Conservation (phyloP, 2,329 filamentous ascomycete species). For the Pseudogymnoascus verrucosus region DNA sequence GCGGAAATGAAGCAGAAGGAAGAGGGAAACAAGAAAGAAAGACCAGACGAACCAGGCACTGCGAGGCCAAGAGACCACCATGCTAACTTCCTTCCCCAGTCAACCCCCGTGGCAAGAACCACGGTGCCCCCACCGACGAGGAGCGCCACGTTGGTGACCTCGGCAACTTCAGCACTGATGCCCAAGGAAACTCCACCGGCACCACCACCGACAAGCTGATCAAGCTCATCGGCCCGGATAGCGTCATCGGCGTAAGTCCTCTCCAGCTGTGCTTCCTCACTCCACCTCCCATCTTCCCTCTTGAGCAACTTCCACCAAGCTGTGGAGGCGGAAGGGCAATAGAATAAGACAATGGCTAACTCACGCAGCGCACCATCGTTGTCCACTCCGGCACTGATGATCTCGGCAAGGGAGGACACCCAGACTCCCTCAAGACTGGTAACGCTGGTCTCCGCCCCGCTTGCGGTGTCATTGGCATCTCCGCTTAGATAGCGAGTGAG, state of each 20-base stretch:
- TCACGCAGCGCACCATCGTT: conserved; percentile 74
- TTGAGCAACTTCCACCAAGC: background rate
- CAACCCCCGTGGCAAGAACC: conserved; percentile 90
- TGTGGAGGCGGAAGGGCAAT: background rate
- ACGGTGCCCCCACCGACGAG: conserved; percentile 77
- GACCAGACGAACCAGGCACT: background rate
- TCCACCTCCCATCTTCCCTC: background rate
- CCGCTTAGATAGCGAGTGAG: conserved; percentile 46
- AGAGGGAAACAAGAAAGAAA: background rate
- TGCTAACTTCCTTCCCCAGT: conserved; percentile 43
- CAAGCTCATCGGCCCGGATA: conserved; percentile 94
- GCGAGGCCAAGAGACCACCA: conserved; percentile 10
- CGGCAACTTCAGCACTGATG: conserved; percentile 95
- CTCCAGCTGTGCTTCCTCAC: background rate
- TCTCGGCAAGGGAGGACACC: conserved; percentile 82
- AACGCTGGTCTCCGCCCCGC: conserved; percentile 91
- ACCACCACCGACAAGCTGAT: conserved; percentile 70
- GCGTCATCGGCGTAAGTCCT: conserved; percentile 74
- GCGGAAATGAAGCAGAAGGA: background rate
- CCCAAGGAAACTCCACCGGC: conserved; percentile 81
- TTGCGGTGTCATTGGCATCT: conserved; percentile 93
- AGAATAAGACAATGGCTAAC: conserved; percentile 17
- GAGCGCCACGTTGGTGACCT: conserved; percentile 94
- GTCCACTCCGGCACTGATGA: conserved; percentile 94
- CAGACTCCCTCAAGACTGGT: conserved; percentile 97